These are phyloP conservation scores for Postia placenta DNA, from an alignment of 768 basidiomycete species.

Conservation along the genomic window DNA sequence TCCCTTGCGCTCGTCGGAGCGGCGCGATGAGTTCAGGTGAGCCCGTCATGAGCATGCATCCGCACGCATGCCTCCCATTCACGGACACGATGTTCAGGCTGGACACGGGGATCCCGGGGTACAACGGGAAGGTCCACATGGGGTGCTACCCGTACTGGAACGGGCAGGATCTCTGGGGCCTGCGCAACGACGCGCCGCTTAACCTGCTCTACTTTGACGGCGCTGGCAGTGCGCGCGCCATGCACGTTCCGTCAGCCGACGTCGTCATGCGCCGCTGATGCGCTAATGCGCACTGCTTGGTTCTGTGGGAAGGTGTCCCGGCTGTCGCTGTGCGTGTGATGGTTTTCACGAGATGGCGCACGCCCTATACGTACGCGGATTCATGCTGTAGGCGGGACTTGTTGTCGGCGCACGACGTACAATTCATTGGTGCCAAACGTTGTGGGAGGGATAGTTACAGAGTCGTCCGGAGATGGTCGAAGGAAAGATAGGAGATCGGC, in stretches of 20 bases:
- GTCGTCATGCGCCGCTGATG: background rate
- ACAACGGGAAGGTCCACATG: slow-evolving; percentile 24
- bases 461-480: no score
- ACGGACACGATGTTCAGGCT: slow-evolving; percentile 14
- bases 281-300: no score
- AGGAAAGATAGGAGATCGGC: no score
- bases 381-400: no score
- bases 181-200: slow-evolving; percentile 21
- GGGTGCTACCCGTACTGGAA: slow-evolving; percentile 27
- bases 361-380: no score
- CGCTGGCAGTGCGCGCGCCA: background rate
- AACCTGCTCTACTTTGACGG: slow-evolving; percentile 20
- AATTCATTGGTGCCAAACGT: no score
- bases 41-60: background rate
- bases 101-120: slow-evolving; percentile 22
- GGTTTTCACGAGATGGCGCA: no score
- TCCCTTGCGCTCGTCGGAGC: background rate
- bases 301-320: no score
- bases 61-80: background rate
- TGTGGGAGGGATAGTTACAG: no score
- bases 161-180: slow-evolving; percentile 24
- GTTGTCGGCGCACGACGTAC: no score
- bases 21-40: background rate
- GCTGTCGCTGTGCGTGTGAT: no score
- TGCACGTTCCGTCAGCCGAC: background rate